Evolutionary conservation across 345 rosid genomes (phyloP).

Genomic region (Dimocarpus longan): DNA sequence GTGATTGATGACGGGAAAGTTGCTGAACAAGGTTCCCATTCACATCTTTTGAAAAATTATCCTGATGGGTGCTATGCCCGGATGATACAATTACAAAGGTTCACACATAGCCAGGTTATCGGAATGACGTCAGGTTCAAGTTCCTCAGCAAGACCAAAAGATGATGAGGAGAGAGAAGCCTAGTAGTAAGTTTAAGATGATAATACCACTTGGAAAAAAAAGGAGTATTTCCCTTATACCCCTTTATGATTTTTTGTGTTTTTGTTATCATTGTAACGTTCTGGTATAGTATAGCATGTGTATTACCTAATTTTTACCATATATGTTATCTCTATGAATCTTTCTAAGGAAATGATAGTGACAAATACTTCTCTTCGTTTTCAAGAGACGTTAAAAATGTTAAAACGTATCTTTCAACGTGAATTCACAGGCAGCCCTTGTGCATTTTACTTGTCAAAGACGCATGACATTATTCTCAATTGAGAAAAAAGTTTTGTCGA

Average conservation of each 20-base stretch:
- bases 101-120: conserved; percentile 79
- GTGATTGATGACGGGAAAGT: conserved; percentile 96
- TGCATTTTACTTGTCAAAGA: neutral
- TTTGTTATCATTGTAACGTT: conserved; percentile 33
- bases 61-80: conserved; percentile 89
- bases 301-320: conserved; percentile 39
- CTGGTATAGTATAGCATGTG: conserved; percentile 52
- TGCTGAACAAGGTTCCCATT: conserved; percentile 92
- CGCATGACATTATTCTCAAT: too few species aligned
- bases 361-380: conserved; percentile 19
- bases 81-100: conserved; percentile 96
- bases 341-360: conserved; percentile 36
- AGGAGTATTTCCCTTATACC: conserved; percentile 31
- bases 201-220: conserved; percentile 22
- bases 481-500: neutral
- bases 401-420: conserved; percentile 6
- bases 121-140: conserved; percentile 86
- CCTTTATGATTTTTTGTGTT: conserved; percentile 36
- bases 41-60: conserved; percentile 72
- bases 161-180: conserved; percentile 59
- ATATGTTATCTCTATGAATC: conserved; percentile 34
- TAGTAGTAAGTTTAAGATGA: conserved; percentile 34
- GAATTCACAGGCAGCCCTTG: conserved; percentile 9
- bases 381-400: neutral
- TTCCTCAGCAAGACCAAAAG: conserved; percentile 65